Base-by-base conservation (phyloP, 345 rosid genomes). In the Boechera retrofracta region DNA sequence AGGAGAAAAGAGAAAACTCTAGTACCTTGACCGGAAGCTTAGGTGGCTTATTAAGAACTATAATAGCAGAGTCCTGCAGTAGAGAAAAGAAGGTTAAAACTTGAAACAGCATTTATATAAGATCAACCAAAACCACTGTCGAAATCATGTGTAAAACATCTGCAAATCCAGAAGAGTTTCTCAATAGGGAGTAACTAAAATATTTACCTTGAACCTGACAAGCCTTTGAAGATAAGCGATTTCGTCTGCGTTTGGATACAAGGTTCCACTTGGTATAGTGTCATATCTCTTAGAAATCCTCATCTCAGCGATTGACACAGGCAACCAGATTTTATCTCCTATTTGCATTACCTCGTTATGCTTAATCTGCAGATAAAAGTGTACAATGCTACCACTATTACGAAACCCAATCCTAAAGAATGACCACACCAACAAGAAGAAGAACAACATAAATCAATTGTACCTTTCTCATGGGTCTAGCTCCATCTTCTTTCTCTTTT, bases 231-330 rank as follows among this genome's bases (percentile, higher is more conserved):
- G 82, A 82, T 91, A 94, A 4, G 82, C 79, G 33, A 94, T 94
- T 86, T 94, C 98, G 67, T 94, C 97, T 7, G 95, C 97, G 81
- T 94, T 94, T 41, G 97, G 97, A 83, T 87, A 69, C 52, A 91
- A 86, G 39, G 97, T 94, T 73, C 97, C 97, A 63, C 94, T 89
- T 15, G 98, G 98, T 75, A 94, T 91, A 47, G 88, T 85, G 59
- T 89, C 97, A 42, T 79, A 91, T 80, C 98, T 89, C 89, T 75
- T 89, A 49, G 92, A 83, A 57, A 94, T 83, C 74, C 87, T 87
- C 41, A 84, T 78, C 82, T 91, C 98, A 5, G 92, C 84, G 6
- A 89, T 73, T 2, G 97, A 94, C 13, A 94, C 97, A 0, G 96
- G 94, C 13, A 94, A 56, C 81, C 60, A 80, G 64, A 94, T 64